Conservation (phyloP, 2,329 filamentous ascomycete species). For the Zymoseptoria passerinii region DNA sequence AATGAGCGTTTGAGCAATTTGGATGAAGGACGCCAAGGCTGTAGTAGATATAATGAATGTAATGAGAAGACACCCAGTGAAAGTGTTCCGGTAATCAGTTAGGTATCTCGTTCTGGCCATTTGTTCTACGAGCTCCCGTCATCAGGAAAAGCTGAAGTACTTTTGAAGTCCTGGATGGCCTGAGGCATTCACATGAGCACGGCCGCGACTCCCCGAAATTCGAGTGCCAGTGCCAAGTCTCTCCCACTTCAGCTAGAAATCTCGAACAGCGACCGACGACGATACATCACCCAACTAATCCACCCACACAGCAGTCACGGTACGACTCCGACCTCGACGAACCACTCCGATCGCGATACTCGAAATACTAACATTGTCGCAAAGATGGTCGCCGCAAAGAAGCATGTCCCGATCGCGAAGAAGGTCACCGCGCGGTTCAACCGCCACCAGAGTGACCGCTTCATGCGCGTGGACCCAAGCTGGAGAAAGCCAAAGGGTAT, state of each 20-base stretch:
- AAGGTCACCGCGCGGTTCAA: conserved; percentile 98
- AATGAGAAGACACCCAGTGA: too few relatives aligned
- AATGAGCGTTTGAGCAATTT: conserved; percentile 10
- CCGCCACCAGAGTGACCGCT: conserved; percentile 95
- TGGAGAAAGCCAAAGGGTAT: conserved; percentile 99
- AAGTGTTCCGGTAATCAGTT: too few relatives aligned
- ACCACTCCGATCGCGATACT: not conserved
- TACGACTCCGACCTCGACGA: conserved; percentile 6
- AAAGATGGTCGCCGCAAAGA: conserved; percentile 98
- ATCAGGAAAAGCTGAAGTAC: too few relatives aligned
- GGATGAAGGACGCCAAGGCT: not conserved
- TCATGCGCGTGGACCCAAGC: conserved; percentile 80
- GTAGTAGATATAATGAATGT: not conserved
- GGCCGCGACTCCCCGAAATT: not conserved
- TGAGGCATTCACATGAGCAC: not conserved
- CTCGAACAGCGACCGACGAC: not conserved
- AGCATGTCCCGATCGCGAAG: conserved; percentile 99
- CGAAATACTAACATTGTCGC: conserved; percentile 2
- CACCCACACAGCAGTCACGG: conserved; percentile 14
- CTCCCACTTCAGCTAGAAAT: not conserved
- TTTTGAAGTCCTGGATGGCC: too few relatives aligned
- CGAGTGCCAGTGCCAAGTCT: not conserved
- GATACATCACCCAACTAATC: conserved; percentile 6
- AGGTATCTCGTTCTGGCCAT: too few relatives aligned
- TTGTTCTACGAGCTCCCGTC: too few relatives aligned